phyloP scores from a whole-genome alignment of 2,329 filamentous ascomycete genomes.

The Penicillium nordicum region DNA sequence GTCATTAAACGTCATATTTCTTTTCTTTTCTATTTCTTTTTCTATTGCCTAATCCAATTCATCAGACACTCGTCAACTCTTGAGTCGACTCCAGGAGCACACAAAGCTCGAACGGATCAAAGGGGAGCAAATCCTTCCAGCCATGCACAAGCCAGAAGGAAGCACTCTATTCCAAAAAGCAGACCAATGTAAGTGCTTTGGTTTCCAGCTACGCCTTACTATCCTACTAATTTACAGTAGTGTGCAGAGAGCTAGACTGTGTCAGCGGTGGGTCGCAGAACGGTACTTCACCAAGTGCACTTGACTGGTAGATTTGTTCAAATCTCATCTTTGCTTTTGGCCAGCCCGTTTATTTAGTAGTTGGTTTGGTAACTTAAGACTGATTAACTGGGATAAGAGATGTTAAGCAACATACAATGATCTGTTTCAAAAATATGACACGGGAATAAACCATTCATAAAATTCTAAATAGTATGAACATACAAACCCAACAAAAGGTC shows the following conservation, averaged over 20 bases:
- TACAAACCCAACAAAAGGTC: background rate
- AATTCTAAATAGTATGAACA: too few relatives aligned
- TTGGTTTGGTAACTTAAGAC: rapidly evolving
- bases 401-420: background rate
- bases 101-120: constrained; percentile 21
- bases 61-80: constrained; percentile 4
- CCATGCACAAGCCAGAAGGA: constrained; percentile 23
- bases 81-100: constrained; percentile 23
- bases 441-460: background rate
- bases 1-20: rapidly evolving
- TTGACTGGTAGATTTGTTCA: constrained; percentile 16
- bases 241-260: constrained; percentile 24
- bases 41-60: background rate
- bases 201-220: rapidly evolving
- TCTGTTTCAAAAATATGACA: background rate
- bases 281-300: background rate
- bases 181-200: constrained; percentile 23
- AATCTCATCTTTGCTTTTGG: background rate
- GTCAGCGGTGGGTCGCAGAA: constrained; percentile 6
- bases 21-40: rapidly evolving
- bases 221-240: constrained; percentile 5
- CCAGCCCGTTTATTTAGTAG: background rate
- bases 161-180: constrained; percentile 28
- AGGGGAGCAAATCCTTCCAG: constrained; percentile 24
- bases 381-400: too few relatives aligned